Base-by-base conservation (phyloP, 768 basidiomycete species). In the Cystofilobasidium ferigula region DNA sequence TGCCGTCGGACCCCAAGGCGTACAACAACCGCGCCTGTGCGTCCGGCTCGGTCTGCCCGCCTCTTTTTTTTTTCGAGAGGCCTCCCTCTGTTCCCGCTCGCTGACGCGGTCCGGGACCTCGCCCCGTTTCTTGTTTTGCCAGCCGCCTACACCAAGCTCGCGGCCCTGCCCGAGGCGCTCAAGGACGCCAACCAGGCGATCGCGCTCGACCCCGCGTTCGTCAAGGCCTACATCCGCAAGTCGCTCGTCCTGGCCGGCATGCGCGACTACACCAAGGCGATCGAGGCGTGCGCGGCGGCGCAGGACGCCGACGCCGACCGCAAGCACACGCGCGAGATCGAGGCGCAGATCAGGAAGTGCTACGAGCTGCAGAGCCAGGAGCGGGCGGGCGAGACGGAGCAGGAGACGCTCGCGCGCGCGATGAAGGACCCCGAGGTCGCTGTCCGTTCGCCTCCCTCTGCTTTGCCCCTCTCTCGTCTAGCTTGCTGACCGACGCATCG, bases 21-120 rank as follows among this genome's bases (percentile, higher is more conserved):
- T 99, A 97, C 80, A 98, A 94, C 76, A 99, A 99, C 79, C 86
- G 95, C 57, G 91, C 95, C n/a, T 87, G 91, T 34, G 93, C 91
- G 28, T 68, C 61, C 48, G 56, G 60, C 42, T 62, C 42, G 10
- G 13, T 57, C 56, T 35, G 9, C 16, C 34, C 16, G 22, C 12
- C 35, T n/a, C 10, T 6, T 12, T 28, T 35, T 14, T 32, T 12
- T 18, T 38, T n/a, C 38, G 26, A 18, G 20, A 9, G 12, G 14
- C 8, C 57, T 58, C 36, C 24, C 24, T 28, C n/a, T 51, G 48
- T 8, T 51, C 42, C 12, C 42, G 42, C 12, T 45, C n/a, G n/a
- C n/a, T n/a, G n/a, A n/a, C n/a, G n/a, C n/a, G n/a, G n/a, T n/a
- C n/a, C n/a, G n/a, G 42, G 42, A 45, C n/a, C 42, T 45, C 13